Evolutionary conservation across 805 yeast species (phyloP).

Genomic region (Candida anglica): DNA sequence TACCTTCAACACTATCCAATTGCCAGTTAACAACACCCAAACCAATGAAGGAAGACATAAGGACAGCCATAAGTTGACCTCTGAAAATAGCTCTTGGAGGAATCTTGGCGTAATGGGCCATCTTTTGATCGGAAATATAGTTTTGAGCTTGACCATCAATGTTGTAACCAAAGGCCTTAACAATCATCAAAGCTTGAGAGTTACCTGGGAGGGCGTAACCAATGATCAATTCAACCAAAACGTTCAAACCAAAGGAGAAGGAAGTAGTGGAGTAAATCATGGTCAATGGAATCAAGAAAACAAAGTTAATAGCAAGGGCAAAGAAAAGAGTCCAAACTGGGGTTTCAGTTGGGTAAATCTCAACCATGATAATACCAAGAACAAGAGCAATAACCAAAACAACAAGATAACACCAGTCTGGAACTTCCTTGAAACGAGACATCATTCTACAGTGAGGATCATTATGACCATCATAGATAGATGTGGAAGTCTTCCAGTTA

Average conservation of each 20-base stretch:
- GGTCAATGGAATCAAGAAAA: conserved; percentile 16
- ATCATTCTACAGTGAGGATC: conserved; percentile 29
- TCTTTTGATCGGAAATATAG: conserved; percentile 25
- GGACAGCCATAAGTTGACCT: conserved; percentile 18
- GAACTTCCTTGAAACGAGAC: conserved; percentile 32
- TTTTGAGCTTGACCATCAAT: conserved; percentile 30
- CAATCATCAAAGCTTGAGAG: conserved; percentile 16
- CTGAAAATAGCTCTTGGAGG: conserved; percentile 37
- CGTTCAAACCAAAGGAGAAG: conserved; percentile 10
- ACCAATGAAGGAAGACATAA: conserved; percentile 16
- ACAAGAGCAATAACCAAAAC: conserved; percentile 23
- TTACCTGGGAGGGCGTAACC: too few species aligned
- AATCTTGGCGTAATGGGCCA: conserved; percentile 37
- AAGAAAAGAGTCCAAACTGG: conserved; percentile 31
- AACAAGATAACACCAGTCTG: conserved; percentile 28
- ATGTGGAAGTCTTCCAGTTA: conserved; percentile 14
- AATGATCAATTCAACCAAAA: conserved; percentile 14
- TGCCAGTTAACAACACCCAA: too few species aligned
- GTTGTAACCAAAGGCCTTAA: conserved; percentile 21
- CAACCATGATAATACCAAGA: too few species aligned
- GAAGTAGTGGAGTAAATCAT: conserved; percentile 11
- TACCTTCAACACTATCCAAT: conserved; percentile 13
- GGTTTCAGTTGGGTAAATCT: conserved; percentile 11
- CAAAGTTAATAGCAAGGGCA: conserved; percentile 17
- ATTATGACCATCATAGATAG: conserved; percentile 16